Evolutionary conservation across 2,329 filamentous ascomycete genomes (phyloP), one percentile per base, ranked within the genome.

Genomic region (Grosmannia clavigera): DNA sequence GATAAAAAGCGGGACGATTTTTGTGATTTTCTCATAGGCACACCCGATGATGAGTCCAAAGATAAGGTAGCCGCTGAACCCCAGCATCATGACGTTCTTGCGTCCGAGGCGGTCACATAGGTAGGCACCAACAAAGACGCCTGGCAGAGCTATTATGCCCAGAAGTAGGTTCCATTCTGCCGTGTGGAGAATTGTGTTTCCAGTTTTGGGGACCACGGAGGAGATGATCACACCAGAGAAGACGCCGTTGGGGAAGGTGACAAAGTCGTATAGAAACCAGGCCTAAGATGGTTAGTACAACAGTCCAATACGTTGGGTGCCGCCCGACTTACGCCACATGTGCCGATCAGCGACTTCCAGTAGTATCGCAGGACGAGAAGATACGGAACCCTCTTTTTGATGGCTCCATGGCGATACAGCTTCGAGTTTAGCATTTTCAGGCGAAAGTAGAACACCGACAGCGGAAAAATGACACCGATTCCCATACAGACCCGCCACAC

Each of bases 251-350:
- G 79, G 79, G 58, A 79, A 78, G 0, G 76, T 76, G 50, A 82
- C 76, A 66, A 76, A 82, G 64, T 83, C 78, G 66, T 82, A 76
- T n/a, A 73, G 67, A 65, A 81, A 81, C 78, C 79, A 81, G 12
- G 75, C 73, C 1, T 74, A 61, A 31, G 33, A 38, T 10, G 7
- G 35, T 14, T 6, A 19, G 33, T 46, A 4, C 16, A 19, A 19
- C 5, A 35, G 19, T 43, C 9, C 25, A 29, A 35, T 10, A 25
- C 40, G 3, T 19, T 19, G 5, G 14, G 38, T 11, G 12, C 40
- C 5, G 16, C 40, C 5, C 12, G 14, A 61, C 61, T 56, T 11
- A 59, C 79, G 11, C 78, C 74, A 3, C 77, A 74, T 5, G 74
- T 74, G 19, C 79, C 79, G 4, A 81, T 66, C 48, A 81, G 67